Conservation (phyloP, 495 filamentous ascomycete species). For the Penicillium coprophilum region DNA sequence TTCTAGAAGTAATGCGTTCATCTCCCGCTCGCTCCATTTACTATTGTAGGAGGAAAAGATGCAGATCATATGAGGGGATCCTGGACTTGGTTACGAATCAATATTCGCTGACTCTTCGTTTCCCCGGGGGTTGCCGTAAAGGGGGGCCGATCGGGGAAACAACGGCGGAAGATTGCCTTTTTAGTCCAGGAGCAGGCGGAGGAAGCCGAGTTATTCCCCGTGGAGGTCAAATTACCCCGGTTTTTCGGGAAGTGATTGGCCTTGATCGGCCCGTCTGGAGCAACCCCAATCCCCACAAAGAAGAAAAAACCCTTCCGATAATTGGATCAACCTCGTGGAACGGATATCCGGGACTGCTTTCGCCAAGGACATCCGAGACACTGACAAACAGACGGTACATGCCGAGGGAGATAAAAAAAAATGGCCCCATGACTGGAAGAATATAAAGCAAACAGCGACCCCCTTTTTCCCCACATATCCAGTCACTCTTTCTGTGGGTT, state of each 20-base stretch:
- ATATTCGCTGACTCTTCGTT: too few species aligned
- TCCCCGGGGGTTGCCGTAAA: too few species aligned
- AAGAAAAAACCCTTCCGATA: too few species aligned
- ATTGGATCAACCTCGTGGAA: background rate
- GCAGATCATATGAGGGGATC: too few species aligned
- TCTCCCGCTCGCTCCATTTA: too few species aligned
- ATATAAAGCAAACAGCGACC: background rate
- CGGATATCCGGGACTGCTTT: background rate
- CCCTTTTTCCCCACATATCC: background rate
- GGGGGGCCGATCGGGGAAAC: background rate
- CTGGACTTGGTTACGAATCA: too few species aligned
- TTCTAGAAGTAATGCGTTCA: too few species aligned
- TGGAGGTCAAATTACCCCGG: background rate
- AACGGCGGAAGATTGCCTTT: conserved; percentile 6
- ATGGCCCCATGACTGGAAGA: too few species aligned
- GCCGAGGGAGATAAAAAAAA: background rate
- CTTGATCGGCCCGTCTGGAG: background rate
- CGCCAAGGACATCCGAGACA: conserved; percentile 15
- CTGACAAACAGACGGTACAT: background rate
- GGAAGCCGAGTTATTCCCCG: background rate
- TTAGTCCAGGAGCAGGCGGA: conserved; percentile 17
- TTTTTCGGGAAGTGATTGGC: background rate
- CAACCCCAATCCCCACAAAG: background rate
- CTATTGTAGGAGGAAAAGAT: too few species aligned
- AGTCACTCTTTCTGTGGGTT: background rate